Conservation (phyloP, 768 basidiomycete genomes). For the Suillus tomentosus region DNA sequence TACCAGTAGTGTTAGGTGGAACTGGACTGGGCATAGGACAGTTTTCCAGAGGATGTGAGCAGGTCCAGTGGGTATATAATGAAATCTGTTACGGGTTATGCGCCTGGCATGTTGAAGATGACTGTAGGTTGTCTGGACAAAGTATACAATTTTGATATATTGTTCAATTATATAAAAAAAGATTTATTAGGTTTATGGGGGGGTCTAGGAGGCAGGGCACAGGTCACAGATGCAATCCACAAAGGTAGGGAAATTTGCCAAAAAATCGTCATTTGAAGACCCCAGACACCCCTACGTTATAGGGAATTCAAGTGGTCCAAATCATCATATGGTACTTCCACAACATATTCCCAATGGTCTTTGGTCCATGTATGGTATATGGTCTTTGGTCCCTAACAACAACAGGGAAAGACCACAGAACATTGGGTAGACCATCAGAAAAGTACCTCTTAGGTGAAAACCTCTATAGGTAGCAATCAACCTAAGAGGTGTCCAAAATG, state of each 20-base stretch:
- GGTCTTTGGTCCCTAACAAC: neutral
- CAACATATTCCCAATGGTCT: neutral
- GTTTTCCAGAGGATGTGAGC: neutral
- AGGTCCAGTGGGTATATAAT: neutral
- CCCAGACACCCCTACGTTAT: neutral
- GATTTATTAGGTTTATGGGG: neutral
- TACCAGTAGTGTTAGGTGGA: neutral
- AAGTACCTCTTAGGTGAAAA: constrained; percentile 4
- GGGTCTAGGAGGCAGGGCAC: neutral
- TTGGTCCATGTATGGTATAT: no score
- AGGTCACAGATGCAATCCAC: neutral
- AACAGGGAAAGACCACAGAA: neutral
- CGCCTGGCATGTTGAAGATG: neutral
- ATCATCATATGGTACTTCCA: neutral
- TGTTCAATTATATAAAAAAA: neutral
- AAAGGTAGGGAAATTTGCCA: neutral
- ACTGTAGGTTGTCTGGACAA: neutral
- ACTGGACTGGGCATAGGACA: neutral
- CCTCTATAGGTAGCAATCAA: neutral
- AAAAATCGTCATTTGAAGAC: neutral
- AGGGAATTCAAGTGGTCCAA: neutral
- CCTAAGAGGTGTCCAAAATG: neutral
- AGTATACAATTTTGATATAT: neutral
- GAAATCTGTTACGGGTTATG: neutral
- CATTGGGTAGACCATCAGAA: neutral